Evolutionary conservation across 2,329 filamentous ascomycete genomes (phyloP).

Genomic region (Penicillium polonicum): DNA sequence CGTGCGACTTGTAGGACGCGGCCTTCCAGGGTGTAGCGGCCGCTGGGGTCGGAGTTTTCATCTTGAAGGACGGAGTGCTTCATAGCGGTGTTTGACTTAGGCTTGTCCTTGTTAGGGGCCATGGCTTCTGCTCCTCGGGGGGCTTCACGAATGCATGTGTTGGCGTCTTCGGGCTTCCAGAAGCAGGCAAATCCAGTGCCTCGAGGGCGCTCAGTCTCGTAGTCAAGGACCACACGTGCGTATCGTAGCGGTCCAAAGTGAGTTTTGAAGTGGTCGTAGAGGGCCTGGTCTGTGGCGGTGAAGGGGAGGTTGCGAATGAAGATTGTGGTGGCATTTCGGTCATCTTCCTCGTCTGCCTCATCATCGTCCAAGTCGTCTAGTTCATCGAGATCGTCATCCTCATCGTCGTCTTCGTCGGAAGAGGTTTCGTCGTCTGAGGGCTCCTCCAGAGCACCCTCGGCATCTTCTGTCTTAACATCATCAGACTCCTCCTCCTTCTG

Average conservation of each 20-base stretch:
- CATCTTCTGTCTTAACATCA: constrained; percentile 58
- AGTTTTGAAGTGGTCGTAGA: constrained; percentile 76
- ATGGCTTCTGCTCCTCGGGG: constrained; percentile 55
- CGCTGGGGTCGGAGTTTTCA: constrained; percentile 75
- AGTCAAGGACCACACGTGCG: constrained; percentile 86
- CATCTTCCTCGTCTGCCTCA: constrained; percentile 49
- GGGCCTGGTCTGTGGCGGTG: constrained; percentile 74
- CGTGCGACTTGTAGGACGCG: constrained; percentile 80
- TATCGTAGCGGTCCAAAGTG: constrained; percentile 87
- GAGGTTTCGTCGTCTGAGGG: constrained; percentile 37
- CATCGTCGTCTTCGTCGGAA: constrained; percentile 40
- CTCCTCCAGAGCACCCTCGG: constrained; percentile 50
- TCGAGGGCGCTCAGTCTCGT: constrained; percentile 76
- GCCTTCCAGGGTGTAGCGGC: constrained; percentile 86
- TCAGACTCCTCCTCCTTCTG: constrained; percentile 24
- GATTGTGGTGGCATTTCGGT: constrained; percentile 68
- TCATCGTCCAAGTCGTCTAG: constrained; percentile 44
- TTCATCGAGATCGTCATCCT: constrained; percentile 46
- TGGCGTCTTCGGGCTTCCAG: constrained; percentile 71
- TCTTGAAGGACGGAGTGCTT: constrained; percentile 86
- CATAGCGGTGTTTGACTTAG: constrained; percentile 46
- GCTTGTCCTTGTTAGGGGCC: constrained; percentile 42
- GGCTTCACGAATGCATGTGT: constrained; percentile 71
- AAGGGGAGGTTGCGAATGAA: constrained; percentile 96
- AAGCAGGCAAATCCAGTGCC: constrained; percentile 97